Evolutionary conservation across 805 yeast genomes (phyloP).

Genomic region (Pichia manshurica): DNA sequence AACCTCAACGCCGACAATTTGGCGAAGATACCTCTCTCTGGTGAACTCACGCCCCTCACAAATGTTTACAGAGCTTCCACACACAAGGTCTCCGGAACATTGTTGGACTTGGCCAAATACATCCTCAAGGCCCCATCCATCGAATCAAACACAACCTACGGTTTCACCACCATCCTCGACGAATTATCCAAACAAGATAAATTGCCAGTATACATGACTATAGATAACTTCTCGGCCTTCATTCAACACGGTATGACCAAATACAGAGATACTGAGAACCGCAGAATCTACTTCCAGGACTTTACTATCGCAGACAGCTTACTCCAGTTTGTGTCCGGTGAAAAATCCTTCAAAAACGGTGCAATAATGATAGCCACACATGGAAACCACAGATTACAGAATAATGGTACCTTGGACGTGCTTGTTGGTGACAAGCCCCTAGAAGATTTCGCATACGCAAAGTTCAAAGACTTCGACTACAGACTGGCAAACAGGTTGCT

Average conservation of each 20-base stretch:
- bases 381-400: constrained; percentile 44
- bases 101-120: constrained; percentile 40
- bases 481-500: constrained; percentile 44
- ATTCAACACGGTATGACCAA: constrained; percentile 48
- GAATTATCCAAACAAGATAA: constrained; percentile 48
- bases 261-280: constrained; percentile 54
- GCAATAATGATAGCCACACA: constrained; percentile 61
- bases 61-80: constrained; percentile 16
- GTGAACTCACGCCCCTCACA: constrained; percentile 20
- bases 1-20: constrained; percentile 41
- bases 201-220: constrained; percentile 58
- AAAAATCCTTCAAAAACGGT: constrained; percentile 48
- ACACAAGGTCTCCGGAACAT: constrained; percentile 19
- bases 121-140: constrained; percentile 12
- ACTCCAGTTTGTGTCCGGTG: constrained; percentile 50
- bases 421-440: constrained; percentile 33
- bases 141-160: constrained; percentile 33
- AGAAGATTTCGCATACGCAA: constrained; percentile 70
- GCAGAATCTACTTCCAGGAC: constrained; percentile 50
- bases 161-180: constrained; percentile 48
- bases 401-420: constrained; percentile 57
- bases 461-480: constrained; percentile 45
- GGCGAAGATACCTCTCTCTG: constrained; percentile 24
- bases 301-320: constrained; percentile 60
- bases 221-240: constrained; percentile 70